Evolutionary conservation across 768 basidiomycete species (phyloP), one percentile per base, ranked within the genome.

Genomic region (Favolaschia claudopus): DNA sequence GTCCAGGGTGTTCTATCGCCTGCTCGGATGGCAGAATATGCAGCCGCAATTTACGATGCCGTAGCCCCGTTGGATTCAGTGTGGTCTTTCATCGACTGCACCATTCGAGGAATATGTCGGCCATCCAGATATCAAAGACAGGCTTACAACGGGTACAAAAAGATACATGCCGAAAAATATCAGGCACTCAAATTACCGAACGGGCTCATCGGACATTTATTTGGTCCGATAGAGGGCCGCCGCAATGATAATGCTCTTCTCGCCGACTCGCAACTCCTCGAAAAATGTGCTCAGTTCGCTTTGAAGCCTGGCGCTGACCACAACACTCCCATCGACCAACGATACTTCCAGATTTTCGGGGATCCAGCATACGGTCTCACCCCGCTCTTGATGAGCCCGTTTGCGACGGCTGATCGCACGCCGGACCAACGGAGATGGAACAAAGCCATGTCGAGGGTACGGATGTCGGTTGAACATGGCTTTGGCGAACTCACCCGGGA

Each of bases 401-500:
- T 49, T 55, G 8, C 58, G 14, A 48, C 50, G 13, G 32, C 20
- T 6, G 49, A 66, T 9, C 40, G 53, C 17, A 66, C 60, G 27
- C 43, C 44, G 8, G 67, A 63, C 6, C 56, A 73, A 40, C 12
- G 48, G 25, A 58, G 31, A 13, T 73, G 69, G 71, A 74, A 75
- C 55, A 20, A 28, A 12, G 32, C 19, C 12, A 74, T 74, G 72
- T 46, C 62, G 10, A 31, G 48, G 5, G 62, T 70, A 1, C 48
- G 65, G 1, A 69, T 69, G 7, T 62, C 65, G 37, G 73, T 74
- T n/a, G 69, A 74, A 47, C 66, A 70, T 62, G 67, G 65, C 0
- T 74, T 74, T 63, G 71, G 62, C 2, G 47, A 43, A 22, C 50
- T 71, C 27, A 10, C 38, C 1, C 40, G 58, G n/a, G 31, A 51